A percentile compares a stretch with the other conserved stretches of the same genome.
Conservation (phyloP, 495 filamentous ascomycete species). For the Daldinia vernicosa region DNA sequence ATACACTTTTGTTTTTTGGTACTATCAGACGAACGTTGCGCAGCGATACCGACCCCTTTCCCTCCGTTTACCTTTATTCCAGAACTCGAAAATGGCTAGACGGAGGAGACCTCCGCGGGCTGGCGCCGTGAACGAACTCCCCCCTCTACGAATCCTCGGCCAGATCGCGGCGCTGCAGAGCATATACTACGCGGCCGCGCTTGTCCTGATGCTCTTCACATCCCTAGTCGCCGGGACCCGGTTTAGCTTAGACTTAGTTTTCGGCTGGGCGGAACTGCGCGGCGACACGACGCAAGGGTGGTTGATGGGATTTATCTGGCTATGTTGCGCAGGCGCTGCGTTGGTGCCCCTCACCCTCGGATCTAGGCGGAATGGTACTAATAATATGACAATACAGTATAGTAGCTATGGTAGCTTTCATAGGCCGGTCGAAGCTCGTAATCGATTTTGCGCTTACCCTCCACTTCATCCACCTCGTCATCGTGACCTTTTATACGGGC, state of each 20-base stretch:
- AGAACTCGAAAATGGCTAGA: conserved; percentile 66
- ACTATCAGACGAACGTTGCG: neutral
- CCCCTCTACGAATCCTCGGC: conserved; percentile 82
- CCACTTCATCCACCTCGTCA: conserved; percentile 84
- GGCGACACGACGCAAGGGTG: conserved; percentile 94
- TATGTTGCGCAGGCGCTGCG: conserved; percentile 81
- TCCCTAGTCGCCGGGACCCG: conserved; percentile 79
- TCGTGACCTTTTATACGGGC: conserved; percentile 77
- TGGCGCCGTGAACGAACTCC: conserved; percentile 81
- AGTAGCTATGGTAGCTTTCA: conserved; percentile 78
- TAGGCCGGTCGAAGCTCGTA: conserved; percentile 88
- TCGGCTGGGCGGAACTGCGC: conserved; percentile 82
- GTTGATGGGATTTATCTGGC: conserved; percentile 88
- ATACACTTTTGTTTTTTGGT: conserved; percentile 15
- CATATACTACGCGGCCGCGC: conserved; percentile 80
- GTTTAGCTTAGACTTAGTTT: conserved; percentile 75
- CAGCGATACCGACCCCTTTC: neutral
- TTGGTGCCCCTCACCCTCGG: conserved; percentile 55
- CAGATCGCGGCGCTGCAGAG: conserved; percentile 89
- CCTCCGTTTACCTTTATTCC: neutral
- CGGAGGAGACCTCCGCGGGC: conserved; percentile 80
- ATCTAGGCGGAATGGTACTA: neutral
- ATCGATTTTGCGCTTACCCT: conserved; percentile 93
- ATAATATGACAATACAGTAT: conserved; percentile 59
- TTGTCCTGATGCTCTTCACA: conserved; percentile 86